Base-by-base conservation (phyloP, 768 basidiomycete species). In the Mycena chlorophos region DNA sequence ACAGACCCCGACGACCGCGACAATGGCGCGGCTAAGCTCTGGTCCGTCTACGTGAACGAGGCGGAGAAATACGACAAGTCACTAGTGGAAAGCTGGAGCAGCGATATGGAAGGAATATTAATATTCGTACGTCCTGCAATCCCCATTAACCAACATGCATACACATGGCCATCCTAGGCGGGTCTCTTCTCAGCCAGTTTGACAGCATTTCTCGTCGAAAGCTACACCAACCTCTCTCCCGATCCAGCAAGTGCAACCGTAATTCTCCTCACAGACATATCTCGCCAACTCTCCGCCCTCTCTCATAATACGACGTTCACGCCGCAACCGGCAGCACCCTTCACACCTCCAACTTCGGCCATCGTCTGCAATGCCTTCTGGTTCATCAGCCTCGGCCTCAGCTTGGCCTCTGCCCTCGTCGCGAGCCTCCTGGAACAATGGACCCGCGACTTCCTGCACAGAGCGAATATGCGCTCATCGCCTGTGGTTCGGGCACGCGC, bases 161-260 rank as follows among this genome's bases (percentile, higher is more conserved):
- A 8, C 31, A 34, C 31, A 8, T 34, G 31, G 10, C 31, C 31
- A 34, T n/a, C n/a, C n/a, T n/a, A 43, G 40, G 40, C 40, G 8
- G 40, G 40, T 43, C 40, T 43, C 14, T 43, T 43, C 40, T 43
- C 40, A 43, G 40, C 40, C 22, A 43, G 40, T 20, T 43, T 43
- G 40, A 43, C 40, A 10, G 40, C 40, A 8, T 43, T 43, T 19
- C 10, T 43, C 40, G 20, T 43, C 40, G 40, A 43, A 23, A 43
- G 40, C 40, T 43, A 43, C 22, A 43, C 10, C 8, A 43, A 8
- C 22, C 40, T 43, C 10, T 6, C 10, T 10, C 12, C 10, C 10
- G 40, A 43, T 23, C 40, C 40, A 6, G 40, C 31, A 17, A 17
- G 20, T 19, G 20, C 14, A 16, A 8, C 40, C 20, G 40, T 23